phyloP scores from a whole-genome alignment of 2,329 filamentous ascomycete species.

The Camillea tinctor region DNA sequence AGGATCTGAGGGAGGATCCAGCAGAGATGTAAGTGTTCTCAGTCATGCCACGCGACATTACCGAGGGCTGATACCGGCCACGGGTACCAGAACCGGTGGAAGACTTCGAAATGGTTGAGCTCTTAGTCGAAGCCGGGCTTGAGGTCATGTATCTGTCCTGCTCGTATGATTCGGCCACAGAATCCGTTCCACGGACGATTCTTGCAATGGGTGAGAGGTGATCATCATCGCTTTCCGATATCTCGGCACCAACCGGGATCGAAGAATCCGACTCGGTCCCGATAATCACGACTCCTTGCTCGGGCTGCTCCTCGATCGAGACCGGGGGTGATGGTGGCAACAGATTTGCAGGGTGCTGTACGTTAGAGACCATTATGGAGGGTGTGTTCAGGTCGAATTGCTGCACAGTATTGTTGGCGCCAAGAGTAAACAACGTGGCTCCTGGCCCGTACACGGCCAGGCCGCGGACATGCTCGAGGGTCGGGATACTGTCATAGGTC shows the following conservation, averaged over 20 bases:
- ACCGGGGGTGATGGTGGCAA: constrained; percentile 81
- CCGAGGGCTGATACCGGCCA: constrained; percentile 49
- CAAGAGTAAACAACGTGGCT: constrained; percentile 88
- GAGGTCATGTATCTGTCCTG: constrained; percentile 61
- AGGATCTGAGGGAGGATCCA: constrained; percentile 55
- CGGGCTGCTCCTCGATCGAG: constrained; percentile 69
- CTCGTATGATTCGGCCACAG: constrained; percentile 57
- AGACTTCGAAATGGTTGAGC: constrained; percentile 58
- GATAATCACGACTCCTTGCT: constrained; percentile 50
- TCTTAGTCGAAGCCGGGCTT: constrained; percentile 65
- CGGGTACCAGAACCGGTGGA: constrained; percentile 55
- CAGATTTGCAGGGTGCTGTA: constrained; percentile 79
- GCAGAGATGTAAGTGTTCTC: constrained; percentile 69
- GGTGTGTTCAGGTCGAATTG: constrained; percentile 92
- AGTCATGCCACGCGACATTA: constrained; percentile 53
- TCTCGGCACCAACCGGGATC: constrained; percentile 54
- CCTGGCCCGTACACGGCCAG: constrained; percentile 87
- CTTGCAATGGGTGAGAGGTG: constrained; percentile 73
- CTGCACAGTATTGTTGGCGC: constrained; percentile 83
- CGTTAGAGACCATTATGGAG: constrained; percentile 76
- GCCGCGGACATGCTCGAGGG: constrained; percentile 75
- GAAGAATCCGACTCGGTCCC: constrained; percentile 56
- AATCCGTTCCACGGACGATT: constrained; percentile 68
- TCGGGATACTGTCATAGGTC: constrained; percentile 84
- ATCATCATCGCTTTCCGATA: constrained; percentile 76